phyloP scores from a whole-genome alignment of 139 green algal genomes.

The Auxenochlorella pyrenoidosa region DNA sequence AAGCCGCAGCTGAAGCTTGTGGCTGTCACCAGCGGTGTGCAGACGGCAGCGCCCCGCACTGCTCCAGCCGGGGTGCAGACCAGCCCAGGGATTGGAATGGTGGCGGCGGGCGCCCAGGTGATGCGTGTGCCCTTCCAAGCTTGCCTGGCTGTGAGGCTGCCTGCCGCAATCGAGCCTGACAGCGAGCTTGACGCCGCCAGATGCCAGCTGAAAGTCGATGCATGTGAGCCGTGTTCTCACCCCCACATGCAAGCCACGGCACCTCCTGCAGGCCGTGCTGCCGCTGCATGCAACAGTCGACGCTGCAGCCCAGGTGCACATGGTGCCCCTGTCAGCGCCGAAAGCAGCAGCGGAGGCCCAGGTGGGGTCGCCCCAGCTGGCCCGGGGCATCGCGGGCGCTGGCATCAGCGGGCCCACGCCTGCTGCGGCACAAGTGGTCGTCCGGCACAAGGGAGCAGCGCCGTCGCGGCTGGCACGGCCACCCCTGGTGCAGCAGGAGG shows the following conservation, averaged over 20 bases:
- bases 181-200: not conserved
- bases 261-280: not conserved
- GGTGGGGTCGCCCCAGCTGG: not conserved
- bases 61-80: not conserved
- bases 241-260: no score
- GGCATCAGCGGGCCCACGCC: no score
- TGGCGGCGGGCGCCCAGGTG: not conserved
- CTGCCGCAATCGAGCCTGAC: not conserved
- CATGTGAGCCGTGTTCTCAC: not conserved
- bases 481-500: not conserved
- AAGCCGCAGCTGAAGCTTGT: slow-evolving; percentile 8
- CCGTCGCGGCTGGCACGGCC: no score
- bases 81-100: not conserved
- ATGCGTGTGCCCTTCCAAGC: not conserved
- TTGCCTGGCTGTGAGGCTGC: not conserved
- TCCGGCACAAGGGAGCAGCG: not conserved
- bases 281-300: no score
- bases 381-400: not conserved
- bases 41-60: not conserved
- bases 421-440: not conserved
- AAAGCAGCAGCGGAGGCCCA: not conserved
- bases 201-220: no score
- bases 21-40: not conserved
- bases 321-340: not conserved
- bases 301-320: not conserved